Evolutionary conservation across 495 filamentous ascomycete genomes (phyloP).

Genomic region (Tuber calosporum): DNA sequence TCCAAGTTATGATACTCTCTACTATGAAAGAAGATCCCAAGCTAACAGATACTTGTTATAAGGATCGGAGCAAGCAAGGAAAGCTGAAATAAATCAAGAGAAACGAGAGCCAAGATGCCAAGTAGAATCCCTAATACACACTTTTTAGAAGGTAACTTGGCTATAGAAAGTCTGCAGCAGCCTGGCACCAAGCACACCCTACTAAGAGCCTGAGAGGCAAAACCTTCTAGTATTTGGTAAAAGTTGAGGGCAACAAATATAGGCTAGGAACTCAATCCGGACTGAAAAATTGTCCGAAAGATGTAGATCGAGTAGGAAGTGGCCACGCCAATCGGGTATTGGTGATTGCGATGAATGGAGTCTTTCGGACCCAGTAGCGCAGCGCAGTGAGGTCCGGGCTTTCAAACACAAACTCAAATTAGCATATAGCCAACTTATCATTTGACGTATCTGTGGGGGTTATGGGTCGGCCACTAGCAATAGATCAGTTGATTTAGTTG

Average conservation of each 20-base stretch:
- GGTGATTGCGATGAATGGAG: neutral
- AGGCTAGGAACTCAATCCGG: neutral
- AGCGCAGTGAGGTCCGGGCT: neutral
- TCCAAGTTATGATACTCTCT: neutral
- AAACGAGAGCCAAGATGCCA: neutral
- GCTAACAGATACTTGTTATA: neutral
- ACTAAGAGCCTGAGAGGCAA: neutral
- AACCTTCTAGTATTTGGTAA: neutral
- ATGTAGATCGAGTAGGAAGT: neutral
- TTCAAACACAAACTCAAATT: neutral
- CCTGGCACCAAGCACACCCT: neutral
- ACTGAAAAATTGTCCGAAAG: neutral
- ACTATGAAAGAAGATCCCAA: neutral
- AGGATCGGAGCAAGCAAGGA: neutral
- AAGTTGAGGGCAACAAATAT: fast-evolving
- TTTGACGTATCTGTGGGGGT: too few species aligned
- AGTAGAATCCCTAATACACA: neutral
- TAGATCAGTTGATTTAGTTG: too few species aligned
- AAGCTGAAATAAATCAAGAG: neutral
- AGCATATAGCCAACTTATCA: neutral
- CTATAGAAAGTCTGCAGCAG: too few species aligned
- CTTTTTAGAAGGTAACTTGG: neutral
- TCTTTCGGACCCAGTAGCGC: neutral
- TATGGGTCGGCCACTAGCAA: too few species aligned
- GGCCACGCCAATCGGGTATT: neutral